Base-by-base conservation (phyloP, 805 yeast species). In the Starmerella khaoyaiensis region DNA sequence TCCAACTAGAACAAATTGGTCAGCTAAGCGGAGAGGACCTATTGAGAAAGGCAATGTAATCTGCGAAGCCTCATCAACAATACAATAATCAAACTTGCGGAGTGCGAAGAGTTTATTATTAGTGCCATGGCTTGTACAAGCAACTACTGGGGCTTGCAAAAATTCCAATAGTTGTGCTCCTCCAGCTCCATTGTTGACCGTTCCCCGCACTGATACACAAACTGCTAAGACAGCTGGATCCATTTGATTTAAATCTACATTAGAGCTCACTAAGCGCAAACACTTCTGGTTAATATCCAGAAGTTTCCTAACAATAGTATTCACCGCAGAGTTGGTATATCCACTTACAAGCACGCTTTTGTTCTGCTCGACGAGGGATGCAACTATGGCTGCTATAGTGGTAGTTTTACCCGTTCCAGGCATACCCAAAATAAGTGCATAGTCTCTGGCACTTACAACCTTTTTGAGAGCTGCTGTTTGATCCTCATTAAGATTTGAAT, bases 361-460 rank as follows among this genome's bases (percentile, higher is more conserved):
- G 1, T 72, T 74, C 32, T 67, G 65, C 1, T 60, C 58, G 3
- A 76, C 77, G 21, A 90, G 54, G 28, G 69, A 61, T 40, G 69
- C 65, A 29, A 86, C 76, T 14, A 90, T 51, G 31, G 76, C 74
- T 0, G 93, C 79, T 37, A 90, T 84, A 0, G 86, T 79, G 0
- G 97, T 83, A 1, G 95, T 83, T 52, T 83, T 83, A 8, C 95
- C 98, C 0, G 97, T 90, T 3, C 98, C 98, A 0, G 98, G 98
- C 98, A 90, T 90, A 0, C 98, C 98, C 42, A 87, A 60, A 15
- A 90, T 70, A 49, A 90, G 63, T 4, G 86, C 65, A 53, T 81
- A 90, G 53, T 86, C 94, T 36, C 74, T 55, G 0, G 90, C 68
- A 12, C 66, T 56, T 33, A 83, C 53, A 0, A 76, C 81, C 41